A percentile compares a stretch with the other conserved stretches of the same genome.
phyloP scores from a whole-genome alignment of 2,329 filamentous ascomycete species.

The Grosmannia clavigera region DNA sequence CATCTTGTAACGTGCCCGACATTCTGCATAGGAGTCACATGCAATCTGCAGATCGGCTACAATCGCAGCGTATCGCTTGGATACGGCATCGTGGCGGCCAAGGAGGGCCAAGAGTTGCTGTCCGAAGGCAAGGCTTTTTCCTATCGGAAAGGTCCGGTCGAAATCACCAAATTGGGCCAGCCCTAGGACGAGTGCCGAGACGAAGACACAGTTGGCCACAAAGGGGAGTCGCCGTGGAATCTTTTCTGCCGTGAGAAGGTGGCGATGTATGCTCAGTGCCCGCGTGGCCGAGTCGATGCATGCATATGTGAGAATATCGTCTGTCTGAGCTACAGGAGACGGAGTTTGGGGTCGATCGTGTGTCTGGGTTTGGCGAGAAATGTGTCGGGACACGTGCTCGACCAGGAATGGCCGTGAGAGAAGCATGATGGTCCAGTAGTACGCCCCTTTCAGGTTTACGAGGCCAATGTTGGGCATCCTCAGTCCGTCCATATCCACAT shows the following conservation, averaged over 20 bases:
- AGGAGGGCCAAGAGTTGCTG: slow-evolving; percentile 16
- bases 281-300: slow-evolving; percentile 23
- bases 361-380: not conserved
- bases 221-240: slow-evolving; percentile 31
- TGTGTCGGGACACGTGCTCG: slow-evolving; percentile 14
- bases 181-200: slow-evolving; percentile 30
- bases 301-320: slow-evolving; percentile 19
- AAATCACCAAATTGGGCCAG: slow-evolving; percentile 32
- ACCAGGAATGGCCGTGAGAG: slow-evolving; percentile 24
- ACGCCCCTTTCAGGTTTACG: slow-evolving; percentile 22
- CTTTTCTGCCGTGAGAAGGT: slow-evolving; percentile 19
- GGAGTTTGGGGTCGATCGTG: not conserved
- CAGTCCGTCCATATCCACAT: slow-evolving; percentile 7
- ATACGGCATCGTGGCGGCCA: slow-evolving; percentile 14
- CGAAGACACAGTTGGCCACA: slow-evolving; percentile 32
- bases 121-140: slow-evolving; percentile 15
- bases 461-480: slow-evolving; percentile 17
- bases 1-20: slow-evolving; percentile 13
- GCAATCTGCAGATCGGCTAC: slow-evolving; percentile 14
- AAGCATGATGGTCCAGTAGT: slow-evolving; percentile 27
- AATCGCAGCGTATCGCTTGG: slow-evolving; percentile 14
- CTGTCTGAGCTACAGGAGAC: not conserved
- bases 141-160: slow-evolving; percentile 21
- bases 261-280: slow-evolving; percentile 25
- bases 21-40: slow-evolving; percentile 14